Base-by-base conservation (phyloP, 1,139 yeast species). In the Tardiomyces depauwii region DNA sequence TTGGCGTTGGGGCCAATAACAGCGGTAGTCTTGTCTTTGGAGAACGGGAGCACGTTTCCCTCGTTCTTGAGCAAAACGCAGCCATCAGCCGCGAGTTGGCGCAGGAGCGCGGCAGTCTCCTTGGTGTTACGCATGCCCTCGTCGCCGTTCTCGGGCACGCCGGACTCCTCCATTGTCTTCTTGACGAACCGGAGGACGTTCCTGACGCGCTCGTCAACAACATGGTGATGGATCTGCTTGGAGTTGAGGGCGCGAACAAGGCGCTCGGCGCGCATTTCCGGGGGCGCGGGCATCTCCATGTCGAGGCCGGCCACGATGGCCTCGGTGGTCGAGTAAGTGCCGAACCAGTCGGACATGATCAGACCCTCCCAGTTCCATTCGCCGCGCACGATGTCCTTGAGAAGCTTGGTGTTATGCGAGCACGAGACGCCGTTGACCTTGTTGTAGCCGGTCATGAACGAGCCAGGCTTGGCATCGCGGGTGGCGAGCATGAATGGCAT, bases 241-340 rank as follows among this genome's bases (percentile, higher is more conserved):
- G 53, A 33, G 23, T 38, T 39, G 11, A 60, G 42, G 6, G 59
- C 50, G 28, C 51, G 49, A 14, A 44, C 50, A 16, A 70, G 63
- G 18, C 64, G 65, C 19, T 56, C 48, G 36, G 69, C 66, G 62
- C 82, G 66, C 62, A 70, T 70, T 44, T 69, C 59, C 27, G 79
- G 61, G 9, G 78, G 77, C 39, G 83, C 83, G 1, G 83, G 84
- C 80, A 78, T 77, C 57, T 78, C 83, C 51, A 78, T 61, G 55
- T 76, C 79, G 47, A 77, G 61, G n/a, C 82, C 82, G 39, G 76
- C 76, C 46, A 72, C 70, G 47, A 78, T 59, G 18, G 78, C 62
- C 33, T 67, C 70, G 47, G 67, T 69, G 38, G 66, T 65, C 27
- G 78, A 67, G 55, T 74, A 77, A n/a, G 73, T 71, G 45, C 83